These are phyloP conservation scores for Neurospora sp. DNA, from an alignment of 495 filamentous ascomycete genomes.

Conservation along the genomic window DNA sequence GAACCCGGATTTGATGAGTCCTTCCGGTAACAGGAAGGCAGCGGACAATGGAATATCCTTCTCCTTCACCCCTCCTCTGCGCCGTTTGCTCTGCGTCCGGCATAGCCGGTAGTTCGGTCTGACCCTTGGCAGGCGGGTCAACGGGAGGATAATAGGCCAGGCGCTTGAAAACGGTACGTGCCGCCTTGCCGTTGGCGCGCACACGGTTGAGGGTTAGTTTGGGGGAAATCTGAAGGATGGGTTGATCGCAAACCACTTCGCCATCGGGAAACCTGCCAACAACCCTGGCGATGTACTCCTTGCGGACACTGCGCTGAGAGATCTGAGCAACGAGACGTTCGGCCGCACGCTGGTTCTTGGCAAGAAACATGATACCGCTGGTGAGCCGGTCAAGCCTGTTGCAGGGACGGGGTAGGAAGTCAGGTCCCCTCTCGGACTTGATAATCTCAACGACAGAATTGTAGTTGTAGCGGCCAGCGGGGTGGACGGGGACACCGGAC, in stretches of 20 bases:
- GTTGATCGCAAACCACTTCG: conserved; percentile 79
- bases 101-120: conserved; percentile 4
- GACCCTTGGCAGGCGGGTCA: conserved; percentile 5
- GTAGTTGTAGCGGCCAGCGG: conserved; percentile 89
- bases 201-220: conserved; percentile 92
- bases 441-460: conserved; percentile 92
- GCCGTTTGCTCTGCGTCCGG: conserved; percentile 7
- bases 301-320: conserved; percentile 64
- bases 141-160: conserved; percentile 72
- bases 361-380: conserved; percentile 95
- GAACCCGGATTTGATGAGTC: conserved; percentile 91
- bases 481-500: conserved; percentile 86
- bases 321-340: conserved; percentile 66
- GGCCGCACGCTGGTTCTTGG: conserved; percentile 69
- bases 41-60: conserved; percentile 89
- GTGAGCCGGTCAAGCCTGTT: conserved; percentile 92
- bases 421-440: conserved; percentile 60
- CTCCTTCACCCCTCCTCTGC: conserved; percentile 20
- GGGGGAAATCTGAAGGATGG: conserved; percentile 86
- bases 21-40: conserved; percentile 88
- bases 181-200: conserved; percentile 80
- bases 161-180: conserved; percentile 80
- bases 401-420: conserved; percentile 69
- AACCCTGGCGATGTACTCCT: conserved; percentile 90
- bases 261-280: conserved; percentile 81